phyloP scores from a whole-genome alignment of 768 basidiomycete species.

The Russula sp. region DNA sequence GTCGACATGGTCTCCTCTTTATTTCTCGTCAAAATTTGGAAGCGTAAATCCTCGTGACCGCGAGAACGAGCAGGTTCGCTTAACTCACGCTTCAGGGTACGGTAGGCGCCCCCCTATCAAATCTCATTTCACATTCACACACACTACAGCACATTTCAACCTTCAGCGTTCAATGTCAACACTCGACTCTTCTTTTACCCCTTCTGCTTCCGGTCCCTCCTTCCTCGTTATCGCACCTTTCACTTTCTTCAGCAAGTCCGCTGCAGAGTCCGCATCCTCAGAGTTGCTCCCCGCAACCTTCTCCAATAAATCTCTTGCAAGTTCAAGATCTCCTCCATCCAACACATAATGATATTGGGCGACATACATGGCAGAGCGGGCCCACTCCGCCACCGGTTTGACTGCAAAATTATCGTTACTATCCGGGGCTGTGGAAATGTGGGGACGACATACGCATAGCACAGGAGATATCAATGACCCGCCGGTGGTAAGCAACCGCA shows the following conservation, averaged over 20 bases:
- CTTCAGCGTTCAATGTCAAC: slow-evolving; percentile 2
- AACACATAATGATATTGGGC: slow-evolving; percentile 70
- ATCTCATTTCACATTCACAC: background rate
- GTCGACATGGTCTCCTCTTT: slow-evolving; percentile 24
- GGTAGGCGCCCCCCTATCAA: background rate
- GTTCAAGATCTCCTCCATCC: slow-evolving; percentile 54
- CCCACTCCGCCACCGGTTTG: slow-evolving; percentile 69
- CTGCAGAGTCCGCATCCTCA: slow-evolving; percentile 22
- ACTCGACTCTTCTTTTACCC: slow-evolving; percentile 6
- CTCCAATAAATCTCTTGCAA: slow-evolving; percentile 72
- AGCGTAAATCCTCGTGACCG: slow-evolving; percentile 27
- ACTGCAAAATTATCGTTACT: slow-evolving; percentile 35
- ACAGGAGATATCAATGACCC: slow-evolving; percentile 67
- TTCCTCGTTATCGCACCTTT: slow-evolving; percentile 19
- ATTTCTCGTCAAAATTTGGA: slow-evolving; percentile 29
- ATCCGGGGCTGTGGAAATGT: background rate
- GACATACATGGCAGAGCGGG: slow-evolving; percentile 78
- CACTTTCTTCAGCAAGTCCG: slow-evolving; percentile 24
- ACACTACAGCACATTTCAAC: background rate
- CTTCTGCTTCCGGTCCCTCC: slow-evolving; percentile 1
- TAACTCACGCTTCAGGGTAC: slow-evolving; percentile 20
- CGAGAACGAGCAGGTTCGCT: slow-evolving; percentile 23
- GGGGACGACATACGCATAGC: slow-evolving; percentile 45
- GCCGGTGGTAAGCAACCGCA: slow-evolving; percentile 75
- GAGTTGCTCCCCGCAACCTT: slow-evolving; percentile 35